A percentile compares a stretch with the other conserved stretches of the same genome.
These are phyloP conservation scores for Beauveria brongniartii DNA, from an alignment of 2,329 filamentous ascomycete genomes.

Conservation along the genomic window DNA sequence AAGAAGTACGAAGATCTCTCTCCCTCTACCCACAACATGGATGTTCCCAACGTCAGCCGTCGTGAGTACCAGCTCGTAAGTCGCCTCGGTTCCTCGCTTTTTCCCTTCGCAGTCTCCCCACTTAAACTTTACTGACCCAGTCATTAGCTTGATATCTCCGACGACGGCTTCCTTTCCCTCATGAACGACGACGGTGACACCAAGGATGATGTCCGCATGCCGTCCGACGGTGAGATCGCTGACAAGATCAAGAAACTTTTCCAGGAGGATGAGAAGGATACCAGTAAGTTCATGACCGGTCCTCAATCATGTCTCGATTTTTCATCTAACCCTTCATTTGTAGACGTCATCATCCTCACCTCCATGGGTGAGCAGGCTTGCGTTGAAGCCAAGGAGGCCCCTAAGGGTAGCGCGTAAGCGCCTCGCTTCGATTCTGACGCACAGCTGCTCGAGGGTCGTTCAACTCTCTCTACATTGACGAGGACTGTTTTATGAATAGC, in stretches of 20 bases:
- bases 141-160: slow-evolving; percentile 75
- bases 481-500: slow-evolving; percentile 10
- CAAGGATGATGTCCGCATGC: slow-evolving; percentile 93
- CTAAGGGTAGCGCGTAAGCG: slow-evolving; percentile 30
- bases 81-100: background rate
- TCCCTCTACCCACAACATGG: slow-evolving; percentile 96
- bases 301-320: slow-evolving; percentile 10
- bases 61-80: slow-evolving; percentile 92
- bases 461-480: slow-evolving; percentile 6
- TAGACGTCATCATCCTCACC: slow-evolving; percentile 80
- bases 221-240: slow-evolving; percentile 73
- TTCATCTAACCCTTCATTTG: slow-evolving; percentile 16
- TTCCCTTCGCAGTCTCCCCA: background rate
- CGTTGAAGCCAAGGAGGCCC: slow-evolving; percentile 92
- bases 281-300: slow-evolving; percentile 56
- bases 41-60: slow-evolving; percentile 89
- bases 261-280: slow-evolving; percentile 78
- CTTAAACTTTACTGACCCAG: background rate
- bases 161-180: slow-evolving; percentile 91
- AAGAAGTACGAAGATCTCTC: slow-evolving; percentile 99
- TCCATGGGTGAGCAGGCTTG: slow-evolving; percentile 93
- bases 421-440: slow-evolving; percentile 2
- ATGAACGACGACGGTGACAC: slow-evolving; percentile 78
- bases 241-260: slow-evolving; percentile 80
- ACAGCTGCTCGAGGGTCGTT: slow-evolving; percentile 3